Percentiles rank a stretch among this genome's conserved stretches.
These are phyloP conservation scores for Podila clonocystis DNA, from an alignment of 192 early-diverging fungal genomes.

Conservation along the genomic window DNA sequence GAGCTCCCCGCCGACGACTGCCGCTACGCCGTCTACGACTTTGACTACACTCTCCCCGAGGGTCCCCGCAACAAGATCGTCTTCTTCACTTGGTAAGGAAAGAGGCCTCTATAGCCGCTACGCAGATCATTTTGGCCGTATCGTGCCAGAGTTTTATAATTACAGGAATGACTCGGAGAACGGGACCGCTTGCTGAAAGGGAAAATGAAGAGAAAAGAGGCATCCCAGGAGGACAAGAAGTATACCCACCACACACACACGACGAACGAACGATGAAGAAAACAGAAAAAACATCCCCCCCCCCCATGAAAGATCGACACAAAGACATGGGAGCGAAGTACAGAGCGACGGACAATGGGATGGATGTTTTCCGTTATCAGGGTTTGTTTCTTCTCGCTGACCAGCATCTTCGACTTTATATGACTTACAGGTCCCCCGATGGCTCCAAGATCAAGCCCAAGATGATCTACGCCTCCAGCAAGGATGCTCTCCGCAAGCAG, in stretches of 20 bases:
- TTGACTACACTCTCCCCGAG: constrained; percentile 74
- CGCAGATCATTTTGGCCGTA: too few species aligned
- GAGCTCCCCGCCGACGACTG: constrained; percentile 72
- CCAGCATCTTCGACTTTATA: neutral
- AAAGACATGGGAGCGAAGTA: too few species aligned
- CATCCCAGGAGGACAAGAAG: too few species aligned
- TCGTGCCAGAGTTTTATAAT: too few species aligned
- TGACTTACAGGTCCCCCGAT: constrained; percentile 82
- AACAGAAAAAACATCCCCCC: neutral
- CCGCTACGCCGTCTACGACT: constrained; percentile 92
- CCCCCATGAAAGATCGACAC: too few species aligned
- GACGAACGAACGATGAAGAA: neutral
- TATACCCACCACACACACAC: too few species aligned
- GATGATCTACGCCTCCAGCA: constrained; percentile 93
- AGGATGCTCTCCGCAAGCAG: constrained; percentile 77
- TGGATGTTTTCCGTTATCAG: constrained; percentile 1
- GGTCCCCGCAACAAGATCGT: constrained; percentile 87
- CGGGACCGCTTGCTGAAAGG: too few species aligned
- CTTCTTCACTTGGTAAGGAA: constrained; percentile 82
- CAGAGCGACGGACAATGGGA: too few species aligned
- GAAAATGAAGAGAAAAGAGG: too few species aligned
- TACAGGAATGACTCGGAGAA: too few species aligned
- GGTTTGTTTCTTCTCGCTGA: neutral
- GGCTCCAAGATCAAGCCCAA: constrained; percentile 77
- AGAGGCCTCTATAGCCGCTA: too few species aligned